Percentiles rank a stretch among this genome's conserved stretches.
phyloP scores from a whole-genome alignment of 2,329 filamentous ascomycete species.

The Monilinia laxa region DNA sequence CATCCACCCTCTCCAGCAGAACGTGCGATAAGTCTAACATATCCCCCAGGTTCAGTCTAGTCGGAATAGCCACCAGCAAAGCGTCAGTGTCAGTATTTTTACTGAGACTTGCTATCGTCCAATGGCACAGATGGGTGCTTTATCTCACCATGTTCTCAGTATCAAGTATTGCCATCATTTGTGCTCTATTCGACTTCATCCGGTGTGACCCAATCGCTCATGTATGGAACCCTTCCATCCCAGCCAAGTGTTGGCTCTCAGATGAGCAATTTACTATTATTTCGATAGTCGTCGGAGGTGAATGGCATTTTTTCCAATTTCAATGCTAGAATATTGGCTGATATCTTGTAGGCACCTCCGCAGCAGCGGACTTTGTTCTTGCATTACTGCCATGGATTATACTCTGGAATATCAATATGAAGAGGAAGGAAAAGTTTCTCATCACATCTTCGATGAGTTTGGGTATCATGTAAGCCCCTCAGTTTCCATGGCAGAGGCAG shows the following conservation, averaged over 20 bases:
- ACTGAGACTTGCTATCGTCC: conserved; percentile 24
- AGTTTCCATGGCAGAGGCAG: not conserved
- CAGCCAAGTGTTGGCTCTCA: conserved; percentile 24
- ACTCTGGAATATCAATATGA: conserved; percentile 42
- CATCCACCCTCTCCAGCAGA: not conserved
- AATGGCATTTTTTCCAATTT: not conserved
- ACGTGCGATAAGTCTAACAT: not conserved
- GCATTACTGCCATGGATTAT: conserved; percentile 44
- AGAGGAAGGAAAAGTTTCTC: conserved; percentile 42
- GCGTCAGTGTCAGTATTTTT: conserved; percentile 26
- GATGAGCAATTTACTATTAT: conserved; percentile 21
- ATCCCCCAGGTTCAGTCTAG: conserved; percentile 23
- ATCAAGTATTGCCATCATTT: conserved; percentile 14
- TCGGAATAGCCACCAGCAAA: conserved; percentile 28
- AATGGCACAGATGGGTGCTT: conserved; percentile 26
- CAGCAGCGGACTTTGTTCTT: conserved; percentile 41
- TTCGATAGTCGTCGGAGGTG: conserved; percentile 2
- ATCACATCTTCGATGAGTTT: conserved; percentile 43
- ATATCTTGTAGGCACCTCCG: not conserved
- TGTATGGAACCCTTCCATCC: conserved; percentile 26
- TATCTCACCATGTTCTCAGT: conserved; percentile 23
- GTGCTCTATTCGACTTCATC: conserved; percentile 27
- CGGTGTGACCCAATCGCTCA: conserved; percentile 27
- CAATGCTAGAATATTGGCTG: not conserved
- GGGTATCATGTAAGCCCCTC: conserved; percentile 21